phyloP scores from a whole-genome alignment of 2,329 filamentous ascomycete species.

The Aspergillus jensenii region DNA sequence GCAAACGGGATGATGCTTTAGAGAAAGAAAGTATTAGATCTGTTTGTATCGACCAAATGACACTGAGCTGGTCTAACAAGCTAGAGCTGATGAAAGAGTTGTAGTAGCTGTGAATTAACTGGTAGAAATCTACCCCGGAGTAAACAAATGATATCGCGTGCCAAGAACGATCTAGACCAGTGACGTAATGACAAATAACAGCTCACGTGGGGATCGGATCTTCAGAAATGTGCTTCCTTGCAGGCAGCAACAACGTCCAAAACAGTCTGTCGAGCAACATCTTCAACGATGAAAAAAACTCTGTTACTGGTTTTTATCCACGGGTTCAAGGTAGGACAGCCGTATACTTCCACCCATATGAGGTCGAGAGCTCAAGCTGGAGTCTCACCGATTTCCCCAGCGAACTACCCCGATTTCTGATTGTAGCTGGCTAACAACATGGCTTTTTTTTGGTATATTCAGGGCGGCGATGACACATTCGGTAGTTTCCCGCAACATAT shows the following conservation, averaged over 20 bases:
- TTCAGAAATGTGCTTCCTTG: not conserved
- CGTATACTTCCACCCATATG: not conserved
- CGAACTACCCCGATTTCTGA: not conserved
- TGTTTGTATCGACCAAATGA: not conserved
- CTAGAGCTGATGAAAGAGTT: not conserved
- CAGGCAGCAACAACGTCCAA: not conserved
- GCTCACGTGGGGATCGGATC: not conserved
- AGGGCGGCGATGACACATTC: conserved; percentile 53
- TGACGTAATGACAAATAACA: not conserved
- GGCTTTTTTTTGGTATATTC: too few relatives aligned
- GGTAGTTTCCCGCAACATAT: conserved; percentile 47
- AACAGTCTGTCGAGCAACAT: not conserved
- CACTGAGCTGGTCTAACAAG: not conserved
- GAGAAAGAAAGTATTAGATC: not conserved
- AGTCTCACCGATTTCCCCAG: not conserved
- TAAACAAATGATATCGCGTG: not conserved
- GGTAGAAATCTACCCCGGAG: not conserved
- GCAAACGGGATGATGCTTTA: not conserved
- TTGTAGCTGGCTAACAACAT: not conserved
- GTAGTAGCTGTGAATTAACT: not conserved
- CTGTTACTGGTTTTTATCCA: conserved; percentile 50
- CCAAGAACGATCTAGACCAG: too few relatives aligned
- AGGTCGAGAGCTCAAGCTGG: not conserved
- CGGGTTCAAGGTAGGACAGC: conserved; percentile 46
- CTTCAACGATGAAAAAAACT: conserved; percentile 43